Conservation (phyloP, 2,329 filamentous ascomycete species). For the Pseudopithomyces maydicus region DNA sequence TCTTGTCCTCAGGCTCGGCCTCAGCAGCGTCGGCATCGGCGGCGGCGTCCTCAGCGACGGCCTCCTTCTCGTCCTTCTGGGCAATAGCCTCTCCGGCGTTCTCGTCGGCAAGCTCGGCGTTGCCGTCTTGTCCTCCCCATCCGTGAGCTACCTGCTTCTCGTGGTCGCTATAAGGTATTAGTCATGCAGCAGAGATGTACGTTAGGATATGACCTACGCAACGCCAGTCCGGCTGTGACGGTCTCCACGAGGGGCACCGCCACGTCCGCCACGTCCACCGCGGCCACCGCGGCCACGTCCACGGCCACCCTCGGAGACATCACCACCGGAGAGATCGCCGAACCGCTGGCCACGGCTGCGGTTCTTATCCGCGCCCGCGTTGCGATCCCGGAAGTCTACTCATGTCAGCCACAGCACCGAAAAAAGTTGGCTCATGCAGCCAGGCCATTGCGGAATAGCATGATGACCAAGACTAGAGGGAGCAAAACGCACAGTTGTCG, state of each 20-base stretch:
- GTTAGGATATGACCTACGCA: slow-evolving; percentile 53
- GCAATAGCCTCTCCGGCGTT: slow-evolving; percentile 89
- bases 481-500: slow-evolving; percentile 77
- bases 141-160: slow-evolving; percentile 88
- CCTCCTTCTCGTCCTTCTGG: slow-evolving; percentile 78
- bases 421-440: background rate
- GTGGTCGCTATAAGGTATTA: slow-evolving; percentile 63
- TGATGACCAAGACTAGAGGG: background rate
- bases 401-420: slow-evolving; percentile 24
- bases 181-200: background rate
- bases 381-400: slow-evolving; percentile 86
- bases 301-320: slow-evolving; percentile 32
- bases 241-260: slow-evolving; percentile 57
- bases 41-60: slow-evolving; percentile 45
- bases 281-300: slow-evolving; percentile 55
- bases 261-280: slow-evolving; percentile 52
- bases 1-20: slow-evolving; percentile 77
- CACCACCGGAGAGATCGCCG: slow-evolving; percentile 34
- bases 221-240: slow-evolving; percentile 66
- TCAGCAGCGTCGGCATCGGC: slow-evolving; percentile 50
- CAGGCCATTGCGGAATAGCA: background rate
- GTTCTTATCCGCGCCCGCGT: slow-evolving; percentile 81
- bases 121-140: slow-evolving; percentile 84
- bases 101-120: slow-evolving; percentile 88
- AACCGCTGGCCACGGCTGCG: slow-evolving; percentile 63